A percentile compares a stretch with the other conserved stretches of the same genome.
Evolutionary conservation across 2,329 filamentous ascomycete species (phyloP).

Genomic region (Diaporthe vaccinii): DNA sequence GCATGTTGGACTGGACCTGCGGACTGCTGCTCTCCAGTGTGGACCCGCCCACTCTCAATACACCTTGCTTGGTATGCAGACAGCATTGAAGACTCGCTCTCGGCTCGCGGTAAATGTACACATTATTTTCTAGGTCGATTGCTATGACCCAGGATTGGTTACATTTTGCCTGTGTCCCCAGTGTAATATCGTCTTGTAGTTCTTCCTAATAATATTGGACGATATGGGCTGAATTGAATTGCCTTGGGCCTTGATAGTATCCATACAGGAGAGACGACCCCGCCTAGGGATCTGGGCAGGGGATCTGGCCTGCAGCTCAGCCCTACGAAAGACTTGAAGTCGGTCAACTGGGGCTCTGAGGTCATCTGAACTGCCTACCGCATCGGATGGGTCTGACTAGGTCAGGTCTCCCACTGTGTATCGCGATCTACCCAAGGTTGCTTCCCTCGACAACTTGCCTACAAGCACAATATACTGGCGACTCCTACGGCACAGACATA

Average conservation of each 20-base stretch:
- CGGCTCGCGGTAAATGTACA: background rate
- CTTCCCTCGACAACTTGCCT: background rate
- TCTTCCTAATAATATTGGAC: background rate
- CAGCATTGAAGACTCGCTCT: background rate
- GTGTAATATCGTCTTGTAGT: background rate
- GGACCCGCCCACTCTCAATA: background rate
- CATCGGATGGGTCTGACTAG: background rate
- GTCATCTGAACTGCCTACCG: conserved; percentile 19
- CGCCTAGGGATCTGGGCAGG: background rate
- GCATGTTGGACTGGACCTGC: background rate
- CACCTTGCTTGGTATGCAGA: background rate
- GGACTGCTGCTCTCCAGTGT: background rate
- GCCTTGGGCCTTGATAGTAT: background rate
- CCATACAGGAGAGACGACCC: background rate
- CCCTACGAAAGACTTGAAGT: conserved; percentile 26
- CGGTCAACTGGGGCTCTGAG: conserved; percentile 20
- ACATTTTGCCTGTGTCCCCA: background rate
- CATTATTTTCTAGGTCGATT: background rate
- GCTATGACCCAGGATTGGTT: background rate
- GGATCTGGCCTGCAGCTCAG: conserved; percentile 32
- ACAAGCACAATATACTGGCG: background rate
- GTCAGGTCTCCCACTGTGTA: background rate
- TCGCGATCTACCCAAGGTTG: background rate
- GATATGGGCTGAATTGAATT: background rate
- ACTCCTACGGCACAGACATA: background rate